Evolutionary conservation across 2,329 filamentous ascomycete genomes (phyloP), one percentile per base, ranked within the genome.

Genomic region (Talaromyces sp.): DNA sequence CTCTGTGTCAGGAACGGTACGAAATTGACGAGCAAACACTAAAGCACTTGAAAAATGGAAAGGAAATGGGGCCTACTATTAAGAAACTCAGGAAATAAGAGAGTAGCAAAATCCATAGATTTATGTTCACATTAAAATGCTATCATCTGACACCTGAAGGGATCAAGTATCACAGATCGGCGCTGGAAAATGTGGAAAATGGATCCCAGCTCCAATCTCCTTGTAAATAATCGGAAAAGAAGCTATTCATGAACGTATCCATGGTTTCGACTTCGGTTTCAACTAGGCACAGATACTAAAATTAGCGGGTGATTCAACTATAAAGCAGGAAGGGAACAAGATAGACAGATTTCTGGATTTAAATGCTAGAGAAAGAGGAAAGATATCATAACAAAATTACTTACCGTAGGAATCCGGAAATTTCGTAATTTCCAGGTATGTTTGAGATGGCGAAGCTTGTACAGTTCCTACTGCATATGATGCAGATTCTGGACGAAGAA

Each of bases 21-120:
- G 66, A 70, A 21, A 72, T 75, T 58, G 74, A 76, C 63, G 71
- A 73, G 58, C 64, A 73, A 64, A 76, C 71, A 2, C 65, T 69
- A 57, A 61, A 64, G 24, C 69, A 67, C 35, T 54, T 75, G 49
- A 61, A 71, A 52, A 64, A 58, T 5, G 73, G 73, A 13, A 69
- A 72, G 21, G 65, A 69, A 50, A 74, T 75, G 69, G 73, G 73
- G 1, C 63, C 68, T 19, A 72, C 72, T 7, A 70, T 75, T n/a
- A 69, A 71, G 56, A 69, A 65, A 21, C 57, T 74, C n/a, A 67
- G 72, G 49, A 75, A 73, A 58, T 74, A 64, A 27, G 11, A 8
- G 21, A 26, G 10, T 17, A 26, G 4, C 19, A 46, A 19, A 38
- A 17, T 29, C 13, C 32, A 35, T 17, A 35, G 13, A 17, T 35